Percentiles rank a stretch among this genome's conserved stretches.
Conservation (phyloP, 495 filamentous ascomycete species). For the Aspergillus indologenus region DNA sequence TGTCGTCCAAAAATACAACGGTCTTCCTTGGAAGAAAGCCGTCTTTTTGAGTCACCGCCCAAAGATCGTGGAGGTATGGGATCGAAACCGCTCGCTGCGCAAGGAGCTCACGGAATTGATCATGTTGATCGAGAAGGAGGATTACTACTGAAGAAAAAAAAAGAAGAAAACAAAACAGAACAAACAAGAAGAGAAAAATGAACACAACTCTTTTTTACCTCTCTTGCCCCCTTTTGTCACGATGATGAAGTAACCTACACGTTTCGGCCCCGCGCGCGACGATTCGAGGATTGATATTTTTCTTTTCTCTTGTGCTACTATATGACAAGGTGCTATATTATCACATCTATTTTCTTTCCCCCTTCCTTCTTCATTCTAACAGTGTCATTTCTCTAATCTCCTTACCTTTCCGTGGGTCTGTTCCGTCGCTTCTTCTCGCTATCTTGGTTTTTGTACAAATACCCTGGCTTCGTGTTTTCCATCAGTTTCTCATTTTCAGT, state of each 20-base stretch:
- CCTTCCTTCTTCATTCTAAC: background rate
- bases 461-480: constrained; percentile 19
- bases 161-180: constrained; percentile 3
- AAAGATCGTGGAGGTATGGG: constrained; percentile 44
- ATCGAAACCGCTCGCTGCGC: constrained; percentile 43
- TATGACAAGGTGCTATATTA: background rate
- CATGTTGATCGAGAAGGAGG: constrained; percentile 44
- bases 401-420: constrained; percentile 21
- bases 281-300: background rate
- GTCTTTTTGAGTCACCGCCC: constrained; percentile 41
- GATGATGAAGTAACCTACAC: background rate
- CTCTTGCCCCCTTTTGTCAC: background rate
- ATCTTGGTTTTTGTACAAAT: constrained; percentile 23
- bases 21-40: constrained; percentile 42
- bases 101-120: constrained; percentile 45
- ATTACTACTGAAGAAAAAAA: constrained; percentile 31
- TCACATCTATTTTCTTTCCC: constrained; percentile 18
- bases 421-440: constrained; percentile 1
- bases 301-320: background rate
- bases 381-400: constrained; percentile 11
- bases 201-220: background rate
- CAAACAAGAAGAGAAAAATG: background rate
- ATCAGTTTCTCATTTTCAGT: background rate
- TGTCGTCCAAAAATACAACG: constrained; percentile 29
- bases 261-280: background rate